phyloP scores from a whole-genome alignment of 2,329 filamentous ascomycete species.

The Zymoseptoria ardabiliae region DNA sequence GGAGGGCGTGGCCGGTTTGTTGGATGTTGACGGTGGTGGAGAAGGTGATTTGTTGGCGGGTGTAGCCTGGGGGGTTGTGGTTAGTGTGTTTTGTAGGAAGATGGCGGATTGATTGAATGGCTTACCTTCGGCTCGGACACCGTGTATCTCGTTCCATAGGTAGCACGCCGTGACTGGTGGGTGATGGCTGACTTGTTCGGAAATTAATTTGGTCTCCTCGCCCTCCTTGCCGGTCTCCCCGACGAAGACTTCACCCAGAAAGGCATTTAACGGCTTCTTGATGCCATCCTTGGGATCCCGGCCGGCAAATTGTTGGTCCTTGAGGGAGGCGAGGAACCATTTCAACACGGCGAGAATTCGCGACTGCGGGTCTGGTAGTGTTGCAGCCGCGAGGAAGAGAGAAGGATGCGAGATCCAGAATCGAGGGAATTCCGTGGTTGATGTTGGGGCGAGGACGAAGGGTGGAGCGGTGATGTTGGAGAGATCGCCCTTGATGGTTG shows the following conservation, averaged over 20 bases:
- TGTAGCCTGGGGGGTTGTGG: too few species aligned
- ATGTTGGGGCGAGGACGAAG: constrained; percentile 39
- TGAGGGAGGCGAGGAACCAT: constrained; percentile 42
- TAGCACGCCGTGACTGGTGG: constrained; percentile 43
- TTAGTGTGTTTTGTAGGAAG: too few species aligned
- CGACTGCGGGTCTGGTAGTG: constrained; percentile 33
- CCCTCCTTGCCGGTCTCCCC: constrained; percentile 31
- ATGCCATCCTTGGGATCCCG: constrained; percentile 36
- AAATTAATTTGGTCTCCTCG: constrained; percentile 35
- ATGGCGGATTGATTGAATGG: too few species aligned
- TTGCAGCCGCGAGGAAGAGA: constrained; percentile 40
- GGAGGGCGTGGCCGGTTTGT: constrained; percentile 40
- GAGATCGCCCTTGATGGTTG: constrained; percentile 41
- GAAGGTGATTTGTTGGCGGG: constrained; percentile 42
- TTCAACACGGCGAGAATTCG: constrained; percentile 42
- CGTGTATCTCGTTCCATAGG: constrained; percentile 39
- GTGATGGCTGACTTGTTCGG: constrained; percentile 42
- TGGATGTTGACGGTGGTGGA: constrained; percentile 39
- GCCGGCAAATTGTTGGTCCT: constrained; percentile 43
- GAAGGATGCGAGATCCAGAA: constrained; percentile 42
- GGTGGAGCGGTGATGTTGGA: constrained; percentile 42
- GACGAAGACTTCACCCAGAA: constrained; percentile 43
- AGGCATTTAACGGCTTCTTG: constrained; percentile 47
- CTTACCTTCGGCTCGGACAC: constrained; percentile 33
- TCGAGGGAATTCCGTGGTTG: constrained; percentile 40